Percentiles rank a stretch among this genome's conserved stretches.
phyloP scores from a whole-genome alignment of 441 rosid species.

The Populus tomentosa region DNA sequence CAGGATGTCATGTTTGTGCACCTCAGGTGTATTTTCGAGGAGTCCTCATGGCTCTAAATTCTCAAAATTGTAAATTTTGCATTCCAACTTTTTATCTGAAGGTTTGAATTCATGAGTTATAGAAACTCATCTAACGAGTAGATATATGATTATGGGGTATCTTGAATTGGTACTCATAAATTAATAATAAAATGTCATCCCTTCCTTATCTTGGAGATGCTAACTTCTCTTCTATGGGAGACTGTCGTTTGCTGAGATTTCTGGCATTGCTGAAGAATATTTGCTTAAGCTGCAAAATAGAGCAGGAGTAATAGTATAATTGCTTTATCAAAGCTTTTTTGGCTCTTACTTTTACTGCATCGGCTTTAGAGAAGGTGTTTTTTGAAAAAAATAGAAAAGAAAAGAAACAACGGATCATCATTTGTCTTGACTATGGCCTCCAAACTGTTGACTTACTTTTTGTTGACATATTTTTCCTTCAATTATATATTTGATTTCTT shows the following conservation, averaged over 20 bases:
- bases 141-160: background rate
- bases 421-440: background rate
- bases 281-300: background rate
- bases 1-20: background rate
- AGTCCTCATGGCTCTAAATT: background rate
- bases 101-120: background rate
- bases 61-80: background rate
- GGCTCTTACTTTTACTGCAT: background rate
- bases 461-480: background rate
- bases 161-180: background rate
- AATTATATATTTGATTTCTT: constrained; percentile 11
- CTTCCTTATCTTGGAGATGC: background rate
- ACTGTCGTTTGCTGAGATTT: background rate
- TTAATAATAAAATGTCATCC: background rate
- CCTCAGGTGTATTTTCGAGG: background rate
- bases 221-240: background rate
- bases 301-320: background rate
- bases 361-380: no score
- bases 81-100: background rate
- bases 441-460: background rate
- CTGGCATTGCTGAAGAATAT: background rate
- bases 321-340: background rate
- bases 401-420: background rate
- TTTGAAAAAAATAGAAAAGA: no score
- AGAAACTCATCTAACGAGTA: background rate